Conservation (phyloP, 768 basidiomycete species). For the Boletus coccyginus region DNA sequence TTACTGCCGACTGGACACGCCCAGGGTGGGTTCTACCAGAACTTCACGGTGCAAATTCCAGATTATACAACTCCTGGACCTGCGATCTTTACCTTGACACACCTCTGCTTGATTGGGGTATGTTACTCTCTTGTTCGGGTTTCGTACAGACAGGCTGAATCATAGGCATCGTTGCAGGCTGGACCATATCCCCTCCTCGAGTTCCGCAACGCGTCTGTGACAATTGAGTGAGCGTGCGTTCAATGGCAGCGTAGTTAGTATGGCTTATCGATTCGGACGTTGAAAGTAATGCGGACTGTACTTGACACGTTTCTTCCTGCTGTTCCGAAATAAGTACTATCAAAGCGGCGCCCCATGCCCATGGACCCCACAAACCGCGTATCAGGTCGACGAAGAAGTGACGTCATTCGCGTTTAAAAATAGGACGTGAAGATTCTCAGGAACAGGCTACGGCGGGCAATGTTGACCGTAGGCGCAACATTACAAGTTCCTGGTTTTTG, state of each 20-base stretch:
- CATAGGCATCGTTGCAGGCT: slow-evolving; percentile 7
- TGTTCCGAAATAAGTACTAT: too few species aligned
- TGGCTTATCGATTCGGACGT: background rate
- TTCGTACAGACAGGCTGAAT: background rate
- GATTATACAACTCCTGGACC: slow-evolving; percentile 8
- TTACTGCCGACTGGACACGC: slow-evolving; percentile 19
- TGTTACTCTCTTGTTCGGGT: background rate
- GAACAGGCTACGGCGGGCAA: background rate
- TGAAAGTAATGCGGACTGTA: background rate
- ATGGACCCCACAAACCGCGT: background rate
- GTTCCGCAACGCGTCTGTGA: slow-evolving; percentile 25
- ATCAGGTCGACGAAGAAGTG: too few species aligned
- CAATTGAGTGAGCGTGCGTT: slow-evolving; percentile 7
- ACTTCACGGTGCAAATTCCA: slow-evolving; percentile 24
- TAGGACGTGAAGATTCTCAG: background rate
- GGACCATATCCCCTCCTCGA: slow-evolving; percentile 27
- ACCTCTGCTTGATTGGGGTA: slow-evolving; percentile 31
- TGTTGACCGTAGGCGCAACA: background rate
- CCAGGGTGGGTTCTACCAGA: slow-evolving; percentile 25
- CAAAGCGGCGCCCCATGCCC: background rate
- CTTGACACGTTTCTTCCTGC: background rate
- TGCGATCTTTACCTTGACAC: slow-evolving; percentile 30
- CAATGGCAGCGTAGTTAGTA: background rate
- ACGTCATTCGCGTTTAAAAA: background rate
- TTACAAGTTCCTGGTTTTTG: too few species aligned